Conservation (phyloP, 257 asterid genomes). For the Orobanche coerulescens region DNA sequence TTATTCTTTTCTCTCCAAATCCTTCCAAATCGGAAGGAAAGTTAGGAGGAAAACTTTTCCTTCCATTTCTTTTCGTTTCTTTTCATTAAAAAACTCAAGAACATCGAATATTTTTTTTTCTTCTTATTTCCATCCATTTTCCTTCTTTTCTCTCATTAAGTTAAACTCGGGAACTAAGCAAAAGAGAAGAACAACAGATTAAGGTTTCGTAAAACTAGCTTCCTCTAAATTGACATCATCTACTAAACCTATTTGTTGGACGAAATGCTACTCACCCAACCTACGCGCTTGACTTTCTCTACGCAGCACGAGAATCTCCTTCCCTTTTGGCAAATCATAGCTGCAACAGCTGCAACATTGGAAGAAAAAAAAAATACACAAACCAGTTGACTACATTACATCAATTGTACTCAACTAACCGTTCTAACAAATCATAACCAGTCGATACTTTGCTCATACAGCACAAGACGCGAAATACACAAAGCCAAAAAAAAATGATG, state of each 20-base stretch:
- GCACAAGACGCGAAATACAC: not conserved
- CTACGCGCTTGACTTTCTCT: conserved; percentile 59
- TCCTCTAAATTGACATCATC: conserved; percentile 5
- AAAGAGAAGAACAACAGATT: conserved; percentile 14
- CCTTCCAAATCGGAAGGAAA: too few species aligned
- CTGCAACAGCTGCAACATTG: conserved; percentile 56
- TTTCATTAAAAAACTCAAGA: too few species aligned
- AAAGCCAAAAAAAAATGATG: not conserved
- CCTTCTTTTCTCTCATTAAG: too few species aligned
- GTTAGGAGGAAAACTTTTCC: too few species aligned
- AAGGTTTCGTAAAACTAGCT: not conserved
- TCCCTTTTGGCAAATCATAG: conserved; percentile 53
- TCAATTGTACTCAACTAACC: not conserved
- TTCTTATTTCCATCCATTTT: too few species aligned
- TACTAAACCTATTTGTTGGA: not conserved
- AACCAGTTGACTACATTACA: not conserved
- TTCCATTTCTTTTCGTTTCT: too few species aligned
- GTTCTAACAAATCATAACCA: conserved; percentile 3
- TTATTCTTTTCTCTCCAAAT: too few species aligned
- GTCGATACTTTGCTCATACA: not conserved
- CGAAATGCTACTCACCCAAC: conserved; percentile 41
- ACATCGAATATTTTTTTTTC: too few species aligned
- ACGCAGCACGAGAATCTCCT: conserved; percentile 48
- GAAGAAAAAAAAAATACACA: not conserved
- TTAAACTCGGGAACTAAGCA: too few species aligned